These are phyloP conservation scores for Metschnikowia lochheadii DNA, from an alignment of 805 yeast genomes.

Conservation along the genomic window DNA sequence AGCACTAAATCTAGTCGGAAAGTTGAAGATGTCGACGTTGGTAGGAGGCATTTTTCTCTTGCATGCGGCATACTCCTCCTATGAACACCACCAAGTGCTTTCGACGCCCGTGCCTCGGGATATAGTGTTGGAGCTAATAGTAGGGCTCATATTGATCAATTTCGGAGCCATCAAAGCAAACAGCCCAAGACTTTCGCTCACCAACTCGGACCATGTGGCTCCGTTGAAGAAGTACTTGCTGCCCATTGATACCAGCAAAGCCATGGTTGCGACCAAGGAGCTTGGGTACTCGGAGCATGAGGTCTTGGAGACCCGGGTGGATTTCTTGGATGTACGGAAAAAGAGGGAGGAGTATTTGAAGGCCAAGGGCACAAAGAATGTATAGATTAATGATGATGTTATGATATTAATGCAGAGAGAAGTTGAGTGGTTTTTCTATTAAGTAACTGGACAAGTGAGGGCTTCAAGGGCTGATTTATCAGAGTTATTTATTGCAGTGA, in stretches of 20 bases:
- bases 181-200: slow-evolving; percentile 6
- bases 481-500: no score
- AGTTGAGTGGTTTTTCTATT: no score
- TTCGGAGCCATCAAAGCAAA: slow-evolving; percentile 35
- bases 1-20: no score
- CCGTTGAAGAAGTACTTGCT: slow-evolving; percentile 35
- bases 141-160: slow-evolving; percentile 44
- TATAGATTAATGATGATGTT: no score
- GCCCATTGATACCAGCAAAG: slow-evolving; percentile 44
- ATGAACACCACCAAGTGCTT: slow-evolving; percentile 44
- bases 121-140: slow-evolving; percentile 46
- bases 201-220: slow-evolving; percentile 25
- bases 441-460: no score
- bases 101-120: slow-evolving; percentile 38
- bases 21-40: background rate
- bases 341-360: slow-evolving; percentile 43
- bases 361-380: background rate
- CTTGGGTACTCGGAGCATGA: slow-evolving; percentile 47
- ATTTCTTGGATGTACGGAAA: slow-evolving; percentile 45
- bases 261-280: slow-evolving; percentile 44
- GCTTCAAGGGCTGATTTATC: no score
- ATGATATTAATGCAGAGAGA: background rate
- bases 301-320: slow-evolving; percentile 45
- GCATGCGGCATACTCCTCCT: slow-evolving; percentile 54
- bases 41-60: slow-evolving; percentile 21